Conservation (phyloP, 2,329 filamentous ascomycete genomes). For the Aspergillus spinulosporus region DNA sequence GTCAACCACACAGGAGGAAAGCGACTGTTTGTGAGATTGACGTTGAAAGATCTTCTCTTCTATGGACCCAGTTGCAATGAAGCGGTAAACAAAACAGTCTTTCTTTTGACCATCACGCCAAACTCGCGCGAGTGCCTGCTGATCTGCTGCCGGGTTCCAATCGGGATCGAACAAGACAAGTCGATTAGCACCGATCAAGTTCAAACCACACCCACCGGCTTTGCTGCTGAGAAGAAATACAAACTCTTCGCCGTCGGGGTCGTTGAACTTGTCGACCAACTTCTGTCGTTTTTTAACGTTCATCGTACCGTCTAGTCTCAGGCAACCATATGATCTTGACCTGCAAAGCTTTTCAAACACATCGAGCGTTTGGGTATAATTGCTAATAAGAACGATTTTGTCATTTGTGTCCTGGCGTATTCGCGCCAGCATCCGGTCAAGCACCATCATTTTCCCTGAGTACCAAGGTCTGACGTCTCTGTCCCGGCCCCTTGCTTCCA, state of each 20-base stretch:
- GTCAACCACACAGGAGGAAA: conserved; percentile 95
- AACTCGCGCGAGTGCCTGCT: conserved; percentile 93
- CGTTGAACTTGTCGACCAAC: conserved; percentile 95
- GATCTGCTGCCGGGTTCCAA: conserved; percentile 97
- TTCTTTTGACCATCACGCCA: conserved; percentile 99
- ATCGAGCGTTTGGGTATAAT: conserved; percentile 95
- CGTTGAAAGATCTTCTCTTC: conserved; percentile 99
- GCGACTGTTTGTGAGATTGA: conserved; percentile 94
- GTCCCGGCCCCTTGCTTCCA: conserved; percentile 82
- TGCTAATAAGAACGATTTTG: conserved; percentile 98
- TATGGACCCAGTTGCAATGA: conserved; percentile 96
- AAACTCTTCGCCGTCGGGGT: conserved; percentile 85
- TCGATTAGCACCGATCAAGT: conserved; percentile 90
- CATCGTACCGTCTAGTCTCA: conserved; percentile 96
- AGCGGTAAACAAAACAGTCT: conserved; percentile 99
- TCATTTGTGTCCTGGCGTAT: conserved; percentile 96
- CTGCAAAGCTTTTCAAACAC: conserved; percentile 91
- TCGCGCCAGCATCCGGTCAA: conserved; percentile 95
- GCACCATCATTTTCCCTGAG: conserved; percentile 95
- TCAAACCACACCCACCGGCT: conserved; percentile 93
- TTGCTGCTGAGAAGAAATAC: conserved; percentile 96
- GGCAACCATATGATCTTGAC: conserved; percentile 75
- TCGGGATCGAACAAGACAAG: conserved; percentile 95
- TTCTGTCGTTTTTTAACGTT: conserved; percentile 96
- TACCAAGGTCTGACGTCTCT: conserved; percentile 94